Percentiles rank a stretch among this genome's conserved stretches.
Conservation (phyloP, 192 early-diverging fungal genomes). For the Coemansia sp. region DNA sequence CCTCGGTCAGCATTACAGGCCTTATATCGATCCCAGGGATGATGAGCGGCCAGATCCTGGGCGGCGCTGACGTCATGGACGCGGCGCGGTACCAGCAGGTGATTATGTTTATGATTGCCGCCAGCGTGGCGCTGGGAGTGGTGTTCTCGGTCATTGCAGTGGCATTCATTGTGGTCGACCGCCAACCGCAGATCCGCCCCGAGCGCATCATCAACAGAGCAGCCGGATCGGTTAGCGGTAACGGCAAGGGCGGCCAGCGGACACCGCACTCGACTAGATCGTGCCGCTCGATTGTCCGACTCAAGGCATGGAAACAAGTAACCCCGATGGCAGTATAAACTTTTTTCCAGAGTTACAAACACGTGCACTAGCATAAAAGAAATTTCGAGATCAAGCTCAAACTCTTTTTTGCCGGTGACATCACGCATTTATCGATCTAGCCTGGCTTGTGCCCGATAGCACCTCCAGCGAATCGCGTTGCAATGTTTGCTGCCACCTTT, state of each 20-base stretch:
- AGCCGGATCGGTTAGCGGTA: background rate
- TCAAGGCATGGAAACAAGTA: conserved; percentile 36
- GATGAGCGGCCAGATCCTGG: conserved; percentile 88
- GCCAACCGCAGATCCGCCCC: conserved; percentile 23
- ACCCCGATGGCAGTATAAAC: too few species aligned
- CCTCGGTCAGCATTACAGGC: conserved; percentile 74
- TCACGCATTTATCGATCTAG: too few species aligned
- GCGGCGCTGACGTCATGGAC: conserved; percentile 71
- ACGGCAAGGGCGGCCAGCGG: background rate
- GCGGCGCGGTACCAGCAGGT: conserved; percentile 80
- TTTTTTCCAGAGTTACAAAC: background rate
- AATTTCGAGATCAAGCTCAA: background rate
- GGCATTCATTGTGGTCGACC: conserved; percentile 34
- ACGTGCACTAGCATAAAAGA: background rate
- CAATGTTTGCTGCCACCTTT: background rate
- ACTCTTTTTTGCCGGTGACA: background rate
- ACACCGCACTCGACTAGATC: conserved; percentile 7
- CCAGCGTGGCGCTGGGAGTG: conserved; percentile 62
- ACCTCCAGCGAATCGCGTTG: too few species aligned
- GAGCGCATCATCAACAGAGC: conserved; percentile 19
- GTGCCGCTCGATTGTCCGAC: conserved; percentile 15
- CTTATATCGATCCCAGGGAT: conserved; percentile 84
- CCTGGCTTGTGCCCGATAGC: too few species aligned
- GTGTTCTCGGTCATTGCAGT: conserved; percentile 33
- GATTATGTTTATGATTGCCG: conserved; percentile 84